phyloP scores from a whole-genome alignment of 441 rosid genomes.

The Arabidopsis hybrid region DNA sequence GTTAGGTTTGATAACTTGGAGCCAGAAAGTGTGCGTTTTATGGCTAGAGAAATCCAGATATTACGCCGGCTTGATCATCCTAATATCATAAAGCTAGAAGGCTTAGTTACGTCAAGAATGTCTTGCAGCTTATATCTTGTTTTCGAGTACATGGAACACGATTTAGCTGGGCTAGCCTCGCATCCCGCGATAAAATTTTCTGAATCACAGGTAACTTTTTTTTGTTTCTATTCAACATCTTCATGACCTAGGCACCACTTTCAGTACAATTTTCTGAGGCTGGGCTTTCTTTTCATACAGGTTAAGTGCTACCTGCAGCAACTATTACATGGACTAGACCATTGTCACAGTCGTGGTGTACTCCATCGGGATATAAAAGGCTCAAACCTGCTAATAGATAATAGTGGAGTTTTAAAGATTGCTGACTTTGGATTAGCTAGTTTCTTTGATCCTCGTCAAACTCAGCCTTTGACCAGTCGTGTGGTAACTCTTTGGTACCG shows the following conservation, averaged over 20 bases:
- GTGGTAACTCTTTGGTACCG: constrained; percentile 99
- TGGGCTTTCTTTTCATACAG: constrained; percentile 44
- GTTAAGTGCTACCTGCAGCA: constrained; percentile 95
- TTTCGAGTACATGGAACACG: constrained; percentile 91
- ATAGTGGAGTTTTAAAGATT: constrained; percentile 86
- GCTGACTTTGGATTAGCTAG: constrained; percentile 98
- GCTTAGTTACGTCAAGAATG: constrained; percentile 97
- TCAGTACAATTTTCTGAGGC: neutral
- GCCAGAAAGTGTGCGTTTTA: constrained; percentile 98
- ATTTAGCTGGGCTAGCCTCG: constrained; percentile 93
- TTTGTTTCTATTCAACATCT: constrained; percentile 4
- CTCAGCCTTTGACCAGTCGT: constrained; percentile 88
- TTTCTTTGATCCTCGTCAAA: constrained; percentile 71
- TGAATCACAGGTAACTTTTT: constrained; percentile 54
- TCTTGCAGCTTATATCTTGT: constrained; percentile 81
- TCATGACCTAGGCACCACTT: neutral
- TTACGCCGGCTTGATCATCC: constrained; percentile 95
- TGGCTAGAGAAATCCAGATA: constrained; percentile 98
- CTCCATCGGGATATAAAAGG: constrained; percentile 97
- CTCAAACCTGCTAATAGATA: constrained; percentile 89
- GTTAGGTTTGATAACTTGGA: constrained; percentile 88
- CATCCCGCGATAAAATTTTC: constrained; percentile 91
- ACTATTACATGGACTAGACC: constrained; percentile 83
- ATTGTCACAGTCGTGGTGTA: constrained; percentile 90
- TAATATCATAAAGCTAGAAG: constrained; percentile 94